Conservation (phyloP, 176 grass and related monocot species). For the Aegilops umbellulata region DNA sequence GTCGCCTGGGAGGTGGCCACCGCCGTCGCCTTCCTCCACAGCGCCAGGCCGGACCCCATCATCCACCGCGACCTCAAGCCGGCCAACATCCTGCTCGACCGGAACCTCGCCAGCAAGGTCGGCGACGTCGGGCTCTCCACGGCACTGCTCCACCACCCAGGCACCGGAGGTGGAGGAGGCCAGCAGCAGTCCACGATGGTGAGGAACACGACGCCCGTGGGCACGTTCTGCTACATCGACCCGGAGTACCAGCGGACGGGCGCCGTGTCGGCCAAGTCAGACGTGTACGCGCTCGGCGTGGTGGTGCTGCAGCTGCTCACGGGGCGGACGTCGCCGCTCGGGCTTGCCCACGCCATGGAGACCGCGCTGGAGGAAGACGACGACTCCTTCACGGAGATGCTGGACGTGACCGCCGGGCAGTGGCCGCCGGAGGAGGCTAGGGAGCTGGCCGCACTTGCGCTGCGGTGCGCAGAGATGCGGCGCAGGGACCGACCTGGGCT, state of each 20-base stretch:
- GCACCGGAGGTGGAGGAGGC: neutral
- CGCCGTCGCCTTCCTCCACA: slow-evolving; percentile 81
- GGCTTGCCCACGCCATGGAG: slow-evolving; percentile 58
- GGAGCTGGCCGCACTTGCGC: slow-evolving; percentile 54
- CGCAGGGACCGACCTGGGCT: slow-evolving; percentile 63
- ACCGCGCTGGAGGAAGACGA: slow-evolving; percentile 40
- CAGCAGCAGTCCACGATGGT: slow-evolving; percentile 37
- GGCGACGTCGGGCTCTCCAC: slow-evolving; percentile 89
- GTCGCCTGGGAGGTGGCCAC: slow-evolving; percentile 76
- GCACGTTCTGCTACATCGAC: slow-evolving; percentile 97
- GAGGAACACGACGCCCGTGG: slow-evolving; percentile 79
- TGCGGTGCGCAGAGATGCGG: slow-evolving; percentile 68
- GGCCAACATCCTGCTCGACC: slow-evolving; percentile 68
- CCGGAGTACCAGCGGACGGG: slow-evolving; percentile 86
- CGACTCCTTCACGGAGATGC: slow-evolving; percentile 33
- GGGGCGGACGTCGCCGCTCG: slow-evolving; percentile 51
- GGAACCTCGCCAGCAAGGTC: slow-evolving; percentile 75
- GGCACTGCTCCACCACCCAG: slow-evolving; percentile 34
- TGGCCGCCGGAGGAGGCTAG: slow-evolving; percentile 58
- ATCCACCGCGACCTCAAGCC: slow-evolving; percentile 88
- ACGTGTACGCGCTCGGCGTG: slow-evolving; percentile 66
- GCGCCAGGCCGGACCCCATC: slow-evolving; percentile 75
- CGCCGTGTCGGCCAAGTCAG: slow-evolving; percentile 59
- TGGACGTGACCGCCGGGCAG: slow-evolving; percentile 62
- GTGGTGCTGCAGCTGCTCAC: slow-evolving; percentile 75